Percentiles rank a stretch among this genome's conserved stretches.
Conservation (phyloP, 1,284 basidiomycete genomes). For the Ceratobasidium sp. region DNA sequence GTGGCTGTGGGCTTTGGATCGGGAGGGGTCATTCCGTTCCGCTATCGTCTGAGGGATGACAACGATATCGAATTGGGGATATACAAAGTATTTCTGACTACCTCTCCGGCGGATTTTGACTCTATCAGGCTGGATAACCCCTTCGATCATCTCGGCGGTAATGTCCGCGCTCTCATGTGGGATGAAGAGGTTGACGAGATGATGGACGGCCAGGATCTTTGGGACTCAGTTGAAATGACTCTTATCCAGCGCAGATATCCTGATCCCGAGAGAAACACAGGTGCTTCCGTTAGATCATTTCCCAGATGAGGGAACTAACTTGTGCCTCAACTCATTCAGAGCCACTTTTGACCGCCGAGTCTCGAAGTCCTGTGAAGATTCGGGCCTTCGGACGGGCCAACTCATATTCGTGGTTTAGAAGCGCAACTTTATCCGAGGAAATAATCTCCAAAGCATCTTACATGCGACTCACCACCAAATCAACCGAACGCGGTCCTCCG, state of each 20-base stretch:
- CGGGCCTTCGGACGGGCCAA: too few relatives aligned
- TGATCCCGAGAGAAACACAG: too few relatives aligned
- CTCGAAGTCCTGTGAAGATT: too few relatives aligned
- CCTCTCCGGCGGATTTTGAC: neutral
- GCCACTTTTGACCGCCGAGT: too few relatives aligned
- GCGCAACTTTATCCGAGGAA: too few relatives aligned
- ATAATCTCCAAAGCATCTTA: too few relatives aligned
- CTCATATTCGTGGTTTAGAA: too few relatives aligned
- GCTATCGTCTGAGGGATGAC: neutral
- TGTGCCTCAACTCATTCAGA: too few relatives aligned
- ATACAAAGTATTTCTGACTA: constrained; percentile 1
- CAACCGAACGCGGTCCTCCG: too few relatives aligned
- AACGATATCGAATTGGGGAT: neutral
- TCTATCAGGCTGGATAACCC: neutral
- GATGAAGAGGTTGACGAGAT: neutral
- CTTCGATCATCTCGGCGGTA: neutral
- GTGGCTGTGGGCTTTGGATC: neutral
- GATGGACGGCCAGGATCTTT: neutral
- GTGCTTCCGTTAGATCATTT: too few relatives aligned
- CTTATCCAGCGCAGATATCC: neutral
- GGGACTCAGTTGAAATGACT: neutral
- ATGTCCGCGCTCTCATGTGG: neutral
- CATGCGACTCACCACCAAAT: too few relatives aligned
- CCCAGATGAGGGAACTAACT: too few relatives aligned
- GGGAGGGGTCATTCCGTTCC: neutral